These are phyloP conservation scores for Corylus americana DNA, from an alignment of 306 rosid species.

Conservation along the genomic window DNA sequence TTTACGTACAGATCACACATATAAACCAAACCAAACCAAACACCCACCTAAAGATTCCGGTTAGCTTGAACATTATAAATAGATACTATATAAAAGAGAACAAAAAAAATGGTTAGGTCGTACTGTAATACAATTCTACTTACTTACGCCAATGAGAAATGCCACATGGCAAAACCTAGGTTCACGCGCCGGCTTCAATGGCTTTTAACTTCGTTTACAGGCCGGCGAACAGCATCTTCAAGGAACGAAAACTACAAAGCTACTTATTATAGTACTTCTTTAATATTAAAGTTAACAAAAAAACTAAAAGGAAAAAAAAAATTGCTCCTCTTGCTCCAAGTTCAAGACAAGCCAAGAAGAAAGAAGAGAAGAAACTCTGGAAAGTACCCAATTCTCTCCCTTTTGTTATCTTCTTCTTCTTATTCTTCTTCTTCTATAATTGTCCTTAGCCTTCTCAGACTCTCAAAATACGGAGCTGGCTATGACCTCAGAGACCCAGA, in stretches of 20 bases:
- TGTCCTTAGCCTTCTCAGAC: slow-evolving; percentile 32
- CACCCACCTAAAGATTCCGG: too few relatives aligned
- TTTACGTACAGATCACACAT: too few relatives aligned
- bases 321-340: slow-evolving; percentile 2
- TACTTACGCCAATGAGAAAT: not conserved
- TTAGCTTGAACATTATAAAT: too few relatives aligned
- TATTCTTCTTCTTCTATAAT: slow-evolving; percentile 38
- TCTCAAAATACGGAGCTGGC: slow-evolving; percentile 29
- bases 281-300: not conserved
- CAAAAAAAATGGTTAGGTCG: not conserved
- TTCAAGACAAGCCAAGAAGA: slow-evolving; percentile 12
- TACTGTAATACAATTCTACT: not conserved
- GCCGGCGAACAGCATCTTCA: slow-evolving; percentile 36
- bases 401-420: slow-evolving; percentile 26
- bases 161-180: slow-evolving; percentile 34
- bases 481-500: slow-evolving; percentile 9
- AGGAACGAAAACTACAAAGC: not conserved
- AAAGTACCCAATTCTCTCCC: slow-evolving; percentile 13
- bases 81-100: too few relatives aligned
- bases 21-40: too few relatives aligned
- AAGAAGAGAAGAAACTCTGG: slow-evolving; percentile 17
- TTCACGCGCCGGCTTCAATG: slow-evolving; percentile 50
- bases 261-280: not conserved
- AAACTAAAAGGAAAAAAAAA: not conserved
- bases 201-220: slow-evolving; percentile 43